phyloP scores from a whole-genome alignment of 1,284 basidiomycete genomes.

The Trametes pubescens region DNA sequence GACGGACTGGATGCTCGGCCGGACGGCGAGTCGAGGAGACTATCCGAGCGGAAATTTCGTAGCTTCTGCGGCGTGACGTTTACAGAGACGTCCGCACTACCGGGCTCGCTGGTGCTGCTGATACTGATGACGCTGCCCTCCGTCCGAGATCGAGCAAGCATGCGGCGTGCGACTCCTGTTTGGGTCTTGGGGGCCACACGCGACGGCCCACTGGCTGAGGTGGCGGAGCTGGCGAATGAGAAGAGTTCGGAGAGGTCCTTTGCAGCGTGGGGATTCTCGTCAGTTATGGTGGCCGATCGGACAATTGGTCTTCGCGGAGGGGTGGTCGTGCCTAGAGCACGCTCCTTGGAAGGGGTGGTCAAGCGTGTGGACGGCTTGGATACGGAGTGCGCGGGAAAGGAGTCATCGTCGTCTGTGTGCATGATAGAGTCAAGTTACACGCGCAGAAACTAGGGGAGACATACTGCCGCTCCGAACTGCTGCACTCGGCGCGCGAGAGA shows the following conservation, averaged over 20 bases:
- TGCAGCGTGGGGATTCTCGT: slow-evolving; percentile 30
- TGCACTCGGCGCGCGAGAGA: neutral
- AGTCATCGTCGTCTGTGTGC: neutral
- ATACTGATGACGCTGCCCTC: slow-evolving; percentile 62
- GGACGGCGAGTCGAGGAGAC: slow-evolving; percentile 28
- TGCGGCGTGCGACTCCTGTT: slow-evolving; percentile 49
- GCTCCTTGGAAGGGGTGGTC: slow-evolving; percentile 5
- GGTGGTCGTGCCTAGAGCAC: neutral
- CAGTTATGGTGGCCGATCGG: slow-evolving; percentile 29
- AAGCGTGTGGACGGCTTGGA: slow-evolving; percentile 10
- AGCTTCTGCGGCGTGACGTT: slow-evolving; percentile 47
- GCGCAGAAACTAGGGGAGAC: neutral
- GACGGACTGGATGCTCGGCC: slow-evolving; percentile 28
- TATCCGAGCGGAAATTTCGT: slow-evolving; percentile 33
- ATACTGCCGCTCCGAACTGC: slow-evolving; percentile 18
- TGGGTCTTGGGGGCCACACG: slow-evolving; percentile 23
- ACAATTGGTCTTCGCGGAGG: slow-evolving; percentile 22
- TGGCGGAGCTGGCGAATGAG: slow-evolving; percentile 32
- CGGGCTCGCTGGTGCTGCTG: slow-evolving; percentile 39
- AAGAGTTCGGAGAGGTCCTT: slow-evolving; percentile 48
- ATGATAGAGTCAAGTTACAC: neutral
- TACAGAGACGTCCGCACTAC: slow-evolving; percentile 37
- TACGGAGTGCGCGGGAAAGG: neutral
- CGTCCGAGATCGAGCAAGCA: slow-evolving; percentile 59
- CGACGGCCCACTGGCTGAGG: slow-evolving; percentile 7